A percentile compares a stretch with the other conserved stretches of the same genome.
Evolutionary conservation across 2,329 filamentous ascomycete species (phyloP).

Genomic region (Curvularia lunata): DNA sequence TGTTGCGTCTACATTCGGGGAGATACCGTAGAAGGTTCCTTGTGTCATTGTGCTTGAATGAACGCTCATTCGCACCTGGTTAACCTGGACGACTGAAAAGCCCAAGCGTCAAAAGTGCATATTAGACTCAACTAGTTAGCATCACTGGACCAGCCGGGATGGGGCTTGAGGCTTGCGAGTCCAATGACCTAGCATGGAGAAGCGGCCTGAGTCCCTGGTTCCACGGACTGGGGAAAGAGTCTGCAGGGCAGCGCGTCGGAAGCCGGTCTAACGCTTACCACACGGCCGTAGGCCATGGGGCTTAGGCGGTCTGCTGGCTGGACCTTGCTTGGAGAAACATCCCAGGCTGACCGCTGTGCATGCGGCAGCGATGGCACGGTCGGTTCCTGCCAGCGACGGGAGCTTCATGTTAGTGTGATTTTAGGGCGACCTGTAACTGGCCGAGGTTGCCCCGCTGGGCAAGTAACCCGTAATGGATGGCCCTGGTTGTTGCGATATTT

Average conservation of each 20-base stretch:
- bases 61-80: constrained; percentile 42
- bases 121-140: constrained; percentile 42
- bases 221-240: constrained; percentile 31
- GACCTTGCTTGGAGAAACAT: constrained; percentile 32
- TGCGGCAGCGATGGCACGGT: constrained; percentile 37
- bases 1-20: constrained; percentile 38
- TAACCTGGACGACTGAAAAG: constrained; percentile 41
- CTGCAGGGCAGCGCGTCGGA: constrained; percentile 36
- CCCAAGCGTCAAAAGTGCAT: constrained; percentile 46
- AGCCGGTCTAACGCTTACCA: constrained; percentile 37
- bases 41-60: constrained; percentile 46
- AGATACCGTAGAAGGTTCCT: constrained; percentile 35
- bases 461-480: constrained; percentile 27
- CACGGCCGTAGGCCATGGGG: constrained; percentile 33
- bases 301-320: constrained; percentile 36
- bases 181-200: constrained; percentile 36
- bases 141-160: constrained; percentile 33
- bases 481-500: constrained; percentile 13
- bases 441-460: constrained; percentile 39
- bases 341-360: constrained; percentile 29
- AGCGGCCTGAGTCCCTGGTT: constrained; percentile 32
- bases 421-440: constrained; percentile 25
- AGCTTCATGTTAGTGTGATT: constrained; percentile 24
- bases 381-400: constrained; percentile 33
- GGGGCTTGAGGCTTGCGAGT: constrained; percentile 19